Percentiles rank a stretch among this genome's conserved stretches.
Evolutionary conservation across 148 eudicot genomes (phyloP).

Genomic region (Euryodendron excelsum): DNA sequence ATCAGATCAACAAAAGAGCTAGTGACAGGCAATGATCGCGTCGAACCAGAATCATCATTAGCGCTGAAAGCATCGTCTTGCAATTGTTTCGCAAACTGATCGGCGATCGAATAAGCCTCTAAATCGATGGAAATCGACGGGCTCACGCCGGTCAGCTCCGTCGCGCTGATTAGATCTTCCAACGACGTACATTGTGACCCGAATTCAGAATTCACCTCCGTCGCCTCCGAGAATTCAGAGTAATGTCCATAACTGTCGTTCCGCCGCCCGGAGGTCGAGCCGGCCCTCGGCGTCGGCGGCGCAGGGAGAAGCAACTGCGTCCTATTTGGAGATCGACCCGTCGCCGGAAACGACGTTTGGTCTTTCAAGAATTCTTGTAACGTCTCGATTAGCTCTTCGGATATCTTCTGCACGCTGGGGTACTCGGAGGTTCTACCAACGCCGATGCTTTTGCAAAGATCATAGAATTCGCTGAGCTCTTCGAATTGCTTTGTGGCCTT

Average conservation of each 20-base stretch:
- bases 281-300: slow-evolving; percentile 11
- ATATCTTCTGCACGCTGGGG: slow-evolving; percentile 57
- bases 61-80: too few species aligned
- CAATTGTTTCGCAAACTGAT: slow-evolving; percentile 32
- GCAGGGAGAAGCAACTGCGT: slow-evolving; percentile 23
- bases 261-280: neutral
- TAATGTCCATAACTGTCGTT: slow-evolving; percentile 17
- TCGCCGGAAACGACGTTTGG: slow-evolving; percentile 53
- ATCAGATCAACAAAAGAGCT: too few species aligned
- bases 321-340: slow-evolving; percentile 17
- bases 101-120: slow-evolving; percentile 46
- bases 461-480: slow-evolving; percentile 57
- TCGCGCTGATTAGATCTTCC: slow-evolving; percentile 56
- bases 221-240: slow-evolving; percentile 23
- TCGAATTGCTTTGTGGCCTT: slow-evolving; percentile 68
- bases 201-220: slow-evolving; percentile 21
- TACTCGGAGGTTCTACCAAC: slow-evolving; percentile 68
- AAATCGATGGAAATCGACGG: slow-evolving; percentile 48
- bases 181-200: slow-evolving; percentile 42
- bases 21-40: slow-evolving; percentile 38
- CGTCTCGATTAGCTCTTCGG: slow-evolving; percentile 60
- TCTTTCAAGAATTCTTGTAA: slow-evolving; percentile 75
- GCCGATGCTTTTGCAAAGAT: slow-evolving; percentile 52
- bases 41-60: slow-evolving; percentile 54
- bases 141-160: slow-evolving; percentile 27